Evolutionary conservation across 2,329 filamentous ascomycete species (phyloP).

Genomic region (Mycosphaerella arachidis): DNA sequence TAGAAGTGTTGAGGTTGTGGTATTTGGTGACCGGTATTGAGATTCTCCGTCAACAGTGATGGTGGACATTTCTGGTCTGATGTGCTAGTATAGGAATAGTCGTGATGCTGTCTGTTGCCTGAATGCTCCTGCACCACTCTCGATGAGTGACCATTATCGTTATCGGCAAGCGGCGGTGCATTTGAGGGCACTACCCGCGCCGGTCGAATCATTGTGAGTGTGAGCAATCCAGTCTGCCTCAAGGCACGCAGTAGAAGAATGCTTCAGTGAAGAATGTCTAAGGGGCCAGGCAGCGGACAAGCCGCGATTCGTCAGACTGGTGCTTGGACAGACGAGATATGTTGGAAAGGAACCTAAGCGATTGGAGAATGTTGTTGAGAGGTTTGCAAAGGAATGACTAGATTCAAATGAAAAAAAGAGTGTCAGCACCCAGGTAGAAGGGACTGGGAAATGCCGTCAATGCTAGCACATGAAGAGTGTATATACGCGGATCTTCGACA

Average conservation of each 20-base stretch:
- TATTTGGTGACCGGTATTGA: constrained; percentile 11
- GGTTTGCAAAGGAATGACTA: constrained; percentile 40
- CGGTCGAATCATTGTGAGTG: constrained; percentile 29
- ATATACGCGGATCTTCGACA: constrained; percentile 19
- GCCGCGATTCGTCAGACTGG: constrained; percentile 27
- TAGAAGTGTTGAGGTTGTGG: constrained; percentile 12
- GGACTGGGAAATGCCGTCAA: constrained; percentile 11
- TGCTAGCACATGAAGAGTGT: constrained; percentile 26
- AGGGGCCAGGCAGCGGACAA: constrained; percentile 5
- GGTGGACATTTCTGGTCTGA: constrained; percentile 31
- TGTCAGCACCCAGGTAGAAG: constrained; percentile 15
- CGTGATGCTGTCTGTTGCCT: constrained; percentile 37
- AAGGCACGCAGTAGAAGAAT: constrained; percentile 39
- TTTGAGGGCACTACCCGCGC: constrained; percentile 41
- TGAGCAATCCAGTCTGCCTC: constrained; percentile 18
- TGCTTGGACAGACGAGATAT: constrained; percentile 20
- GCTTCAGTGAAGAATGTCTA: constrained; percentile 33
- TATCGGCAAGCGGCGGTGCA: constrained; percentile 35
- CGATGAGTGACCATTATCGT: constrained; percentile 25
- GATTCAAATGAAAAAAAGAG: constrained; percentile 27
- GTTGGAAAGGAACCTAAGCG: constrained; percentile 39
- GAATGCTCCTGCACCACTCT: constrained; percentile 41
- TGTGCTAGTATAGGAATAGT: constrained; percentile 16
- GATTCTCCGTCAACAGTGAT: constrained; percentile 29
- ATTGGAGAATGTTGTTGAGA: constrained; percentile 30